Evolutionary conservation across 75 land plant species (phyloP).

Genomic region (Adiantum capillusveneris): DNA sequence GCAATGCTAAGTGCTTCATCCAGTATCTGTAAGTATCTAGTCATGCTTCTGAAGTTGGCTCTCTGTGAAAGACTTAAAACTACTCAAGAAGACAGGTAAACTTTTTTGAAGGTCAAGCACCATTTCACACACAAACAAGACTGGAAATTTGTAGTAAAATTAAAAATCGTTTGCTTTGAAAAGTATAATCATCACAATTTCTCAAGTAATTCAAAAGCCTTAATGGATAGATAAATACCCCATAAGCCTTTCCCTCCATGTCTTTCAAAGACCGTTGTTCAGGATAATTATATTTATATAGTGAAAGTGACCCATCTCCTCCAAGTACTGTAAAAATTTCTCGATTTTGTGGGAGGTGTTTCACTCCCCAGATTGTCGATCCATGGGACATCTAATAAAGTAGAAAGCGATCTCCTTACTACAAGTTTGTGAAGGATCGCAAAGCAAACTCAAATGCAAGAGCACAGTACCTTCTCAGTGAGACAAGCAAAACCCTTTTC

Average conservation of each 20-base stretch:
- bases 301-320: slow-evolving; percentile 42
- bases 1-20: too few species aligned
- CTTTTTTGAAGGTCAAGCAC: too few species aligned
- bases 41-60: too few species aligned
- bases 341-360: slow-evolving; percentile 41
- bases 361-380: slow-evolving; percentile 40
- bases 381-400: slow-evolving; percentile 25
- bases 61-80: too few species aligned
- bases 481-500: slow-evolving; percentile 30
- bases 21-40: too few species aligned
- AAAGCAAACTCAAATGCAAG: background rate
- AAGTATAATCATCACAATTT: too few species aligned
- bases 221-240: slow-evolving; percentile 6
- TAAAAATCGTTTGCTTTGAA: too few species aligned
- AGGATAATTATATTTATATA: slow-evolving; percentile 32
- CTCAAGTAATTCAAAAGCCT: background rate
- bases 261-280: slow-evolving; percentile 25
- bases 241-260: slow-evolving; percentile 24
- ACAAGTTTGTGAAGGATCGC: background rate
- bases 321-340: slow-evolving; percentile 38
- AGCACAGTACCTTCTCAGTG: slow-evolving; percentile 18
- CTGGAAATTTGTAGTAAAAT: too few species aligned
- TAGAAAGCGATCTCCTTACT: background rate
- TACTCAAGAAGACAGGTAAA: too few species aligned
- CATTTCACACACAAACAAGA: too few species aligned